Conservation (phyloP, 768 basidiomycete species). For the Agrocybe praecox region DNA sequence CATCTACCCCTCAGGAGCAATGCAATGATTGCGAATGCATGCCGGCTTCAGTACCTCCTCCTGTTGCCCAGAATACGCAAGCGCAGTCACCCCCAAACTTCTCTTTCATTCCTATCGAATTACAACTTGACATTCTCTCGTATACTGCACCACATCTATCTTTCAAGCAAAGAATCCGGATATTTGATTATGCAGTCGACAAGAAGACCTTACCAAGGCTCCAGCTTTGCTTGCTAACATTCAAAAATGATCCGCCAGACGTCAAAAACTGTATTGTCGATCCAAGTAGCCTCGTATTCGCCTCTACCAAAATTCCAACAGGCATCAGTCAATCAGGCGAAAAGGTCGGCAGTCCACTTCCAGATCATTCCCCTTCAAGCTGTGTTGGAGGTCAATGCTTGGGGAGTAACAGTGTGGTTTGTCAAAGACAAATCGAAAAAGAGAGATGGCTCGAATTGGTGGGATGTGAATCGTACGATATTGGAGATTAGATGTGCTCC, state of each 20-base stretch:
- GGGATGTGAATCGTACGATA: slow-evolving; percentile 13
- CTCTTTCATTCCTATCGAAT: slow-evolving; percentile 16
- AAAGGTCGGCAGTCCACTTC: slow-evolving; percentile 1
- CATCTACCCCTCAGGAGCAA: not conserved
- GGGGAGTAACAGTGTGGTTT: not conserved
- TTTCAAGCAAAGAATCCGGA: slow-evolving; percentile 12
- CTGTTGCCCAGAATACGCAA: not conserved
- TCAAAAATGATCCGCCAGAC: not conserved
- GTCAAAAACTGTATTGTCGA: slow-evolving; percentile 4
- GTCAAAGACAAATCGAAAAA: slow-evolving; percentile 4
- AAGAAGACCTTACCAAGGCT: slow-evolving; percentile 15
- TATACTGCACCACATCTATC: slow-evolving; percentile 16
- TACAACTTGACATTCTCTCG: slow-evolving; percentile 18
- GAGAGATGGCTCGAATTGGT: slow-evolving; percentile 12
- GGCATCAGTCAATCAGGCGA: not conserved
- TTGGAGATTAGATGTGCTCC: not conserved
- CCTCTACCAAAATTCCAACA: not conserved
- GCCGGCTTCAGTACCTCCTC: not conserved
- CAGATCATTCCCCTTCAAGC: not conserved
- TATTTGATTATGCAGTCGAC: slow-evolving; percentile 18
- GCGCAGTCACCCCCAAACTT: not conserved
- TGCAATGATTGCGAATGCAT: slow-evolving; percentile 8
- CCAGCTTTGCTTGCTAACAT: slow-evolving; percentile 8
- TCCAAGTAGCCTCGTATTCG: slow-evolving; percentile 4
- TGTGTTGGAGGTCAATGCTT: slow-evolving; percentile 1